Percentiles rank a stretch among this genome's conserved stretches.
These are phyloP conservation scores for Apophysomyces ossiformis DNA, from an alignment of 371 early-diverging fungal species.

Conservation along the genomic window DNA sequence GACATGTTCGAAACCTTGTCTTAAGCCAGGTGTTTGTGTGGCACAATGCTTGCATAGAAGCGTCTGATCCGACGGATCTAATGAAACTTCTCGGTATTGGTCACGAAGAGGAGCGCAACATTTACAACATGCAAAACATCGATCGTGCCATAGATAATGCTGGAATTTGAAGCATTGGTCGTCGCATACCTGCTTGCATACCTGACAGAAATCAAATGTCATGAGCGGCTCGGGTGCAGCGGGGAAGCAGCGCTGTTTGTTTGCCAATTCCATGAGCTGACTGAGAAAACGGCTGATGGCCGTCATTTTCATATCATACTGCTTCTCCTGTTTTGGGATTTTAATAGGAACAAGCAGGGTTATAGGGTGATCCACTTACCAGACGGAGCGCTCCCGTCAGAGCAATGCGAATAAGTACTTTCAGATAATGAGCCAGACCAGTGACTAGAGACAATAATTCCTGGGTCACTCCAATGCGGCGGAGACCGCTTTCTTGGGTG, in stretches of 20 bases:
- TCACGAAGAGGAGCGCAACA: conserved; percentile 64
- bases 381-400: conserved; percentile 87
- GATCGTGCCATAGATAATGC: conserved; percentile 76
- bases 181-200: conserved; percentile 77
- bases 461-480: conserved; percentile 80
- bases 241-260: conserved; percentile 34
- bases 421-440: conserved; percentile 91
- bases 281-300: conserved; percentile 66
- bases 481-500: conserved; percentile 69
- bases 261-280: conserved; percentile 67
- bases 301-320: conserved; percentile 24
- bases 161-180: conserved; percentile 80
- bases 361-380: conserved; percentile 41
- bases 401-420: conserved; percentile 88
- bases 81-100: conserved; percentile 57
- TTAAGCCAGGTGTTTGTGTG: conserved; percentile 23
- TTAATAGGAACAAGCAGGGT: not conserved
- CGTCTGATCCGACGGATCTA: conserved; percentile 39
- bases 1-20: conserved; percentile 70
- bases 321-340: conserved; percentile 12
- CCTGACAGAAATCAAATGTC: conserved; percentile 76
- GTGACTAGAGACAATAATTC: conserved; percentile 92
- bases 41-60: conserved; percentile 55
- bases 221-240: conserved; percentile 29
- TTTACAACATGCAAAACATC: conserved; percentile 76